Base-by-base conservation (phyloP, 2,329 filamentous ascomycete species). In the Colletotrichum destructivum region DNA sequence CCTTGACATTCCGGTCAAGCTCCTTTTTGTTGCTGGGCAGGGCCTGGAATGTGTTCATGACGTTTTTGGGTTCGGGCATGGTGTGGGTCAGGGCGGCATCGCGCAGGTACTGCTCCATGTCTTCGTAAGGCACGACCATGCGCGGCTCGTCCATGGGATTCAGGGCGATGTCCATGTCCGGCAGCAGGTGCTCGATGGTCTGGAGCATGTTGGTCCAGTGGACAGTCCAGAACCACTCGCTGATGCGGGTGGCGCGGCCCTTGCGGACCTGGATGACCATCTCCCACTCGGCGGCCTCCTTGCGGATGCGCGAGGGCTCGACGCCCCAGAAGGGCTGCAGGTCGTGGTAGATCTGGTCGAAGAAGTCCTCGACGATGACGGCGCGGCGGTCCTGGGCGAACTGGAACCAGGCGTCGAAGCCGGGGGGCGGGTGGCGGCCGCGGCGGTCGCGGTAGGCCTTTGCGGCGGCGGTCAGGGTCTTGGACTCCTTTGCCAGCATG, bases 141-240 rank as follows among this genome's bases (percentile, higher is more conserved):
- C 91, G 84, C 49, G 91, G 91, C 77, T 93, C 90, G 75, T 93
- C 91, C 86, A 92, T 89, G 42, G 88, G 84, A 74, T 93, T 93
- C 71, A 92, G 84, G 0, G 91, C 86, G 69, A 93, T 85, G 72
- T 92, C 90, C 87, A 93, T 90, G 75, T 93, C 90, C 2, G 91
- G 91, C 18, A 93, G 81, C 65, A 88, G 71, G 49, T 87, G 81
- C 73, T 88, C 84, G n/a, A 90, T 84, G 0, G 85, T 84, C 69
- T 84, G 81, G 75, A 89, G 82, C 81, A 90, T 82, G 61, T 86
- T 79, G 42, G 87, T 79, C 88, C 88, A 89, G 70, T 90, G 86
- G 75, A 85, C 79, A 3, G 86, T 89, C 88, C 86, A 91, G 76
- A 88, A 89, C 87, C 85, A 90, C 74, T 87, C 86, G 77, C 84